Evolutionary conservation across 768 basidiomycete genomes (phyloP), one percentile per base, ranked within the genome.

Genomic region (Pholiota molesta): DNA sequence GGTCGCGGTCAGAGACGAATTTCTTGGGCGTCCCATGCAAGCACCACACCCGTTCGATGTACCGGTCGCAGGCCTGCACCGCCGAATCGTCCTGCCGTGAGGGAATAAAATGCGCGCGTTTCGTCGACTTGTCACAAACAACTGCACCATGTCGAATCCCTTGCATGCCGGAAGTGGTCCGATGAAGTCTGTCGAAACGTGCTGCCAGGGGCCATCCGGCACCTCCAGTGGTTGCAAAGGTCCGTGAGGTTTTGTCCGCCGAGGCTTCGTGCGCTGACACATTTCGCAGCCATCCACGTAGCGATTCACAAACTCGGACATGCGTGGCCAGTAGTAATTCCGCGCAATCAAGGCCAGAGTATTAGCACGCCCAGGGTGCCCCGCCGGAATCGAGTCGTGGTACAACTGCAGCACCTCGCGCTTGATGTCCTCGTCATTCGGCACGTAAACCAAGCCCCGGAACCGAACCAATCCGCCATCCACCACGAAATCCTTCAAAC

Each of bases 241-340:
- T 21, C 56, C 56, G 19, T 45, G 19, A 0, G 56, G 56, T 31
- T 44, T 42, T 5, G n/a, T 17, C 14, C 26, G 37, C 11, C 28
- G 23, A 0, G 40, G 28, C 6, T 57, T 57, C 19, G 56, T 29
- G 29, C 29, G 29, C 29, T 29, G 29, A 29, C 29, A 29, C 29
- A 29, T 29, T 29, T 29, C 29, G 28, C 53, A 54, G 17, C 29
- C 5, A n/a, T 54, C 53, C 13, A 54, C 53, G n/a, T 54, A 54
- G 14, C 53, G 53, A n/a, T 54, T 35, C 5, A 54, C 7, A 8
- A 54, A 54, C 11, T 54, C 53, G 28, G 53, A 33, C 53, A 54
- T 54, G 29, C 53, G 53, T 3, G 53, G 53, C 53, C 53, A 54
- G 9, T 54, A 54, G 53, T 54, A 54, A 31, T 54, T 54, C 29